Evolutionary conservation across 495 filamentous ascomycete species (phyloP).

Genomic region (Corynascus novoguineensis): DNA sequence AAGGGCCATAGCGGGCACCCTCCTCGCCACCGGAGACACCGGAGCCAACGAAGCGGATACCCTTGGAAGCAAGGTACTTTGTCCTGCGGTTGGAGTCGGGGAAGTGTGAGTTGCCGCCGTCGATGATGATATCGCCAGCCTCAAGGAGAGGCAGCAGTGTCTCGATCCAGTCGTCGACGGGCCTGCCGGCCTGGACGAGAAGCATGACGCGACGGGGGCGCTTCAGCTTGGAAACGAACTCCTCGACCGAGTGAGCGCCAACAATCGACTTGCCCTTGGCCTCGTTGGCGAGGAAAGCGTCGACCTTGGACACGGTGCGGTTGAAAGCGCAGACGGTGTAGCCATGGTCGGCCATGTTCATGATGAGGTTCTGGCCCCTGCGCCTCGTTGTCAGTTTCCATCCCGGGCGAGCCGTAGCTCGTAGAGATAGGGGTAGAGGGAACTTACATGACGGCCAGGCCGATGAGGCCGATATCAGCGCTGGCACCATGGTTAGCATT

Average conservation of each 20-base stretch:
- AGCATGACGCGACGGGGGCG: slow-evolving; percentile 93
- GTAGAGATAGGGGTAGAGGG: slow-evolving; percentile 4
- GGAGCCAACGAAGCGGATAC: slow-evolving; percentile 91
- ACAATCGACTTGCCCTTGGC: slow-evolving; percentile 92
- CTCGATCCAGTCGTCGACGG: slow-evolving; percentile 98
- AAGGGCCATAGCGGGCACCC: slow-evolving; percentile 94
- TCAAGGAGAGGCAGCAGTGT: slow-evolving; percentile 83
- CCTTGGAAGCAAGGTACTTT: slow-evolving; percentile 75
- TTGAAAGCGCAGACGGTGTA: slow-evolving; percentile 97
- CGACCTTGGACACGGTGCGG: slow-evolving; percentile 95
- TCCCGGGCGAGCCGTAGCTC: slow-evolving; percentile 5
- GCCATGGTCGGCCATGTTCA: slow-evolving; percentile 94
- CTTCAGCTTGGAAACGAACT: slow-evolving; percentile 94
- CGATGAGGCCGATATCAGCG: slow-evolving; percentile 97
- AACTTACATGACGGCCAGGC: slow-evolving; percentile 92
- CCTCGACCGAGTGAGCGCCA: slow-evolving; percentile 88
- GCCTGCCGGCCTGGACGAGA: slow-evolving; percentile 94
- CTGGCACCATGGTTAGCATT: slow-evolving; percentile 50
- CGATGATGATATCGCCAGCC: slow-evolving; percentile 96
- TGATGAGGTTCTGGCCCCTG: slow-evolving; percentile 86
- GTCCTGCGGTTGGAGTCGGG: slow-evolving; percentile 97
- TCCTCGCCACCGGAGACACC: slow-evolving; percentile 99
- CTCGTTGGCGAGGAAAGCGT: slow-evolving; percentile 88
- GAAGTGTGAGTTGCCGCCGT: slow-evolving; percentile 99
- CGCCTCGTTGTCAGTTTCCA: slow-evolving; percentile 3